Evolutionary conservation across 257 asterid species (phyloP).

Genomic region (Solanum pennellii): DNA sequence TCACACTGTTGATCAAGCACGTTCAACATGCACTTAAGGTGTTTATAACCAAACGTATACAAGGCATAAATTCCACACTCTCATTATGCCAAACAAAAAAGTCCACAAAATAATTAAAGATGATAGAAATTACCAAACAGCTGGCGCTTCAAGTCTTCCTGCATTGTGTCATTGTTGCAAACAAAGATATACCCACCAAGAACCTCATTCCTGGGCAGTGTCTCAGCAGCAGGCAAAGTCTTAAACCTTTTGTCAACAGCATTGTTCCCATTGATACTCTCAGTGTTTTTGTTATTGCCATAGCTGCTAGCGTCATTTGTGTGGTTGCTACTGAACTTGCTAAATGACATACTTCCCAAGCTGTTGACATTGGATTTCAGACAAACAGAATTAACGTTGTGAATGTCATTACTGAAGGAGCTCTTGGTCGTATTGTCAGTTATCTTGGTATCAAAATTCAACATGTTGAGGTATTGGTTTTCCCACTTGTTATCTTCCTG

Average conservation of each 20-base stretch:
- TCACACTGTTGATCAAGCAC: neutral
- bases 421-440: constrained; percentile 36
- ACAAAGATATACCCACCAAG: constrained; percentile 96
- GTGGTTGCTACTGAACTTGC: constrained; percentile 36
- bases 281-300: constrained; percentile 30
- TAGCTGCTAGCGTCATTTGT: constrained; percentile 32
- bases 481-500: constrained; percentile 80
- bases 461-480: constrained; percentile 51
- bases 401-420: constrained; percentile 34
- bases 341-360: constrained; percentile 37
- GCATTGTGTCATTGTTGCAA: constrained; percentile 97
- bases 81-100: neutral
- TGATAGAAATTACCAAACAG: constrained; percentile 55
- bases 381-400: constrained; percentile 42
- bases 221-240: constrained; percentile 91
- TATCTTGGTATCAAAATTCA: constrained; percentile 50
- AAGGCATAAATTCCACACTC: neutral
- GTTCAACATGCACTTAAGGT: neutral
- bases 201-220: constrained; percentile 82
- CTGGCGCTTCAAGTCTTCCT: constrained; percentile 86
- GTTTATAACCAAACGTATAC: neutral
- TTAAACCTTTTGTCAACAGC: constrained; percentile 79
- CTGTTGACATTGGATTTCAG: constrained; percentile 38
- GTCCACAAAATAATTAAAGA: neutral
- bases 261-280: constrained; percentile 26